Base-by-base conservation (phyloP, 306 rosid species). In the Mimosa pudica region DNA sequence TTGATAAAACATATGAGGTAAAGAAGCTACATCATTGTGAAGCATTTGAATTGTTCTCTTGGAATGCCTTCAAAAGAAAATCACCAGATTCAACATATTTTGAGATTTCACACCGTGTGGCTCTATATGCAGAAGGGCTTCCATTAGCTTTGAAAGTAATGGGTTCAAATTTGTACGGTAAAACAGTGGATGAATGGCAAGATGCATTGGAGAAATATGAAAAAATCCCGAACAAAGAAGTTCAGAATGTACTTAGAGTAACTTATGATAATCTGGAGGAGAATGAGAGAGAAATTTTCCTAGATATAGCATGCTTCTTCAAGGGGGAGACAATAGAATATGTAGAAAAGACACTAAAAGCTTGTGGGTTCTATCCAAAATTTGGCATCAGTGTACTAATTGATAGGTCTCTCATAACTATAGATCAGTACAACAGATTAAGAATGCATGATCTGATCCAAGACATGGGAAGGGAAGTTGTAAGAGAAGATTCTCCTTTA, bases 371-470 rank as follows among this genome's bases (percentile, higher is more conserved):
- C 30, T 24, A 58, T 45, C 72, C 88, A 35, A 78, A 57, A 8
- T 48, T 80, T 36, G 86, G 87, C 0, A 73, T 85, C 1, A 24
- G 81, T 67, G 77, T 70, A 30, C 90, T 87, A 32, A 36, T 80
- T 17, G 88, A 87, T 49, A 77, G 76, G 60, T 82, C 85, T 73
- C 81, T 87, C n/a, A 17, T 87, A 6, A 80, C 35, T 60, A 35
- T 77, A 49, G 79, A 77, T 54, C 68, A 77, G 49, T 75, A 70
- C 33, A 70, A 70, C 10, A 78, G 62, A 74, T 70, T 86, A 63
- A 42, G 38, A 83, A 87, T 87, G 88, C 88, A 87, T 82, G 90
- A 87, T 65, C 76, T 84, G 17, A 72, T 87, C 33, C 85, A 77
- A 80, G 85, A 87, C 65, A 84, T 87, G 88, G 88, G 86, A 0